These are phyloP conservation scores for Crithidia bombi DNA, from an alignment of 208 protist species.

Conservation along the genomic window DNA sequence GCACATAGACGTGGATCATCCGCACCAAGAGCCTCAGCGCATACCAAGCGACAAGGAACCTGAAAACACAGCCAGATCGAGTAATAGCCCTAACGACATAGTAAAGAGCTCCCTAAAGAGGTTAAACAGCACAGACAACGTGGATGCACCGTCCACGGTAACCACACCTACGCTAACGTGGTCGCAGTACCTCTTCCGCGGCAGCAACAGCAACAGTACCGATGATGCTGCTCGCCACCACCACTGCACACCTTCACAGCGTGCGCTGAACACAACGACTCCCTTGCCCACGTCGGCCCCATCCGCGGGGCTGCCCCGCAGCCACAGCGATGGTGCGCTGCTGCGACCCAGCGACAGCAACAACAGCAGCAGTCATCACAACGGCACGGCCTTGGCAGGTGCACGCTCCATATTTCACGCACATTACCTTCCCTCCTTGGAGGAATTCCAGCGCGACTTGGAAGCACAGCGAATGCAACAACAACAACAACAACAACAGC, in stretches of 20 bases:
- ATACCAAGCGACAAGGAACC: background rate
- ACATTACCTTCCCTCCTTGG: conserved; percentile 39
- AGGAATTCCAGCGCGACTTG: conserved; percentile 39
- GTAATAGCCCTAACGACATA: background rate
- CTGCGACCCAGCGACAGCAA: conserved; percentile 10
- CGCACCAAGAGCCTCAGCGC: background rate
- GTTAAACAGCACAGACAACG: background rate
- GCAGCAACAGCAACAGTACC: background rate
- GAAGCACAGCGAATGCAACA: conserved; percentile 27
- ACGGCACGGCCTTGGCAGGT: background rate
- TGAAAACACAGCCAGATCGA: background rate
- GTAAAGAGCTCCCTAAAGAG: background rate
- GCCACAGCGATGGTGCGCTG: background rate
- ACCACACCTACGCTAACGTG: conserved; percentile 19
- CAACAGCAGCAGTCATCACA: background rate
- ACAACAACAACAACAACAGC: conserved; percentile 23
- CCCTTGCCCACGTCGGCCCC: background rate
- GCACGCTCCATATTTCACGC: conserved; percentile 30
- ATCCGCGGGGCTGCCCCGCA: background rate
- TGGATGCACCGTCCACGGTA: background rate
- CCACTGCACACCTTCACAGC: background rate
- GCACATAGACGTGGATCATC: background rate
- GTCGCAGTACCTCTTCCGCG: conserved; percentile 29
- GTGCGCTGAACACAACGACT: too few species aligned
- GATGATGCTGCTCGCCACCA: background rate